Conservation (phyloP, 805 yeast species). For the Cyberlindnera mrakii region DNA sequence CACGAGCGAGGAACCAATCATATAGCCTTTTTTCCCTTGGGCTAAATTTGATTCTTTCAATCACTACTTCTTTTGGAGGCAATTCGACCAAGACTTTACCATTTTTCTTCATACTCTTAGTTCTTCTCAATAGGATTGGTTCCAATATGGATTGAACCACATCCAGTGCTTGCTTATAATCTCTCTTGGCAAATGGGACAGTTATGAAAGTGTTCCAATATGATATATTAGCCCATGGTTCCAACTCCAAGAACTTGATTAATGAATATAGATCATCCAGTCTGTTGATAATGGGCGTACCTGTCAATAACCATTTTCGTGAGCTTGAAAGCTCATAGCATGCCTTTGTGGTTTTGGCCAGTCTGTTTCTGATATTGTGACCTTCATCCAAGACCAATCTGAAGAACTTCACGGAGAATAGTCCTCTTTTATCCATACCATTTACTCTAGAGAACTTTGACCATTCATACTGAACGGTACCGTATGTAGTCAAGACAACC, state of each 20-base stretch:
- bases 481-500: conserved; percentile 79
- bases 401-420: conserved; percentile 68
- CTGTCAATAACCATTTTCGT: conserved; percentile 82
- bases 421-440: conserved; percentile 36
- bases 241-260: conserved; percentile 66
- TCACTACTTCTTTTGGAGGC: conserved; percentile 68
- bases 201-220: conserved; percentile 88
- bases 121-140: conserved; percentile 77
- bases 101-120: conserved; percentile 77
- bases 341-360: conserved; percentile 75
- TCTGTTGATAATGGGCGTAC: conserved; percentile 87
- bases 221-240: conserved; percentile 83
- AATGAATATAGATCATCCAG: conserved; percentile 82
- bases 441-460: conserved; percentile 29
- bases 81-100: conserved; percentile 71
- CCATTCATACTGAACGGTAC: conserved; percentile 78
- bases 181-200: conserved; percentile 71
- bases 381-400: conserved; percentile 86
- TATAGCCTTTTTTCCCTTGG: conserved; percentile 63
- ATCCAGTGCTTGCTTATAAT: conserved; percentile 66
- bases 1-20: conserved; percentile 59
- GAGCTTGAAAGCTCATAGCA: conserved; percentile 57
- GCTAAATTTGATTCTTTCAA: conserved; percentile 63
- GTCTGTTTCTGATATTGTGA: conserved; percentile 76
- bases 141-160: conserved; percentile 81